Percentiles rank a stretch among this genome's conserved stretches.
These are phyloP conservation scores for Aspergillus floridensis DNA, from an alignment of 2,329 filamentous ascomycete genomes.

Conservation along the genomic window DNA sequence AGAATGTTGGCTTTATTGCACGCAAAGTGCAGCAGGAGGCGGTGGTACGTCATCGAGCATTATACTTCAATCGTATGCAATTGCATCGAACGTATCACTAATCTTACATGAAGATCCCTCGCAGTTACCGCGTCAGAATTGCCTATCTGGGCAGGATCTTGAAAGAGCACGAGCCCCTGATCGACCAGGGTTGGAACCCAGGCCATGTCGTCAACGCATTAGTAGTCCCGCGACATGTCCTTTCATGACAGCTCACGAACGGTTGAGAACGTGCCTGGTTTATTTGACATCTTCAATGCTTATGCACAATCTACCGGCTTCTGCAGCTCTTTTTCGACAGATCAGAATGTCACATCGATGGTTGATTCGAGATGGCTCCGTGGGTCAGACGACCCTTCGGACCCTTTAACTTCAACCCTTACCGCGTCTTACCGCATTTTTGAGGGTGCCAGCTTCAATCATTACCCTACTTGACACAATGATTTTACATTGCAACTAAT, in stretches of 20 bases:
- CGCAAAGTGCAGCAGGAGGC: conserved; percentile 63
- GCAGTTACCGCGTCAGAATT: conserved; percentile 63
- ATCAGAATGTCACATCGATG: neutral
- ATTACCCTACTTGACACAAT: neutral
- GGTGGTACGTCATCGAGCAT: conserved; percentile 51
- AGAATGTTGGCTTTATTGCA: conserved; percentile 64
- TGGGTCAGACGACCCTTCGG: neutral
- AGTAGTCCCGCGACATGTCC: conserved; percentile 47
- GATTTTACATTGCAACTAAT: neutral
- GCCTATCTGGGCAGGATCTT: conserved; percentile 80
- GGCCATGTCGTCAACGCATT: conserved; percentile 76
- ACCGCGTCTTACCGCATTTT: neutral
- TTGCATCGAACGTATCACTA: conserved; percentile 6
- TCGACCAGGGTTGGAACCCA: conserved; percentile 70
- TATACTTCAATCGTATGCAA: conserved; percentile 3
- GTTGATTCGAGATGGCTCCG: too few relatives aligned
- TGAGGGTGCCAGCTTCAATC: too few relatives aligned
- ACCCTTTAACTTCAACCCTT: neutral
- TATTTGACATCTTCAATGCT: neutral
- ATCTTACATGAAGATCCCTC: conserved; percentile 50
- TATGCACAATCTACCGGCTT: neutral
- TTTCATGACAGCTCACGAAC: conserved; percentile 8
- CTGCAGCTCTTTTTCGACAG: neutral
- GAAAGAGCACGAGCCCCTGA: conserved; percentile 63
- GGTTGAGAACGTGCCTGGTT: neutral